Percentiles rank a stretch among this genome's conserved stretches.
These are phyloP conservation scores for Diaporthe sp. DNA, from an alignment of 2,329 filamentous ascomycete species.

Conservation along the genomic window DNA sequence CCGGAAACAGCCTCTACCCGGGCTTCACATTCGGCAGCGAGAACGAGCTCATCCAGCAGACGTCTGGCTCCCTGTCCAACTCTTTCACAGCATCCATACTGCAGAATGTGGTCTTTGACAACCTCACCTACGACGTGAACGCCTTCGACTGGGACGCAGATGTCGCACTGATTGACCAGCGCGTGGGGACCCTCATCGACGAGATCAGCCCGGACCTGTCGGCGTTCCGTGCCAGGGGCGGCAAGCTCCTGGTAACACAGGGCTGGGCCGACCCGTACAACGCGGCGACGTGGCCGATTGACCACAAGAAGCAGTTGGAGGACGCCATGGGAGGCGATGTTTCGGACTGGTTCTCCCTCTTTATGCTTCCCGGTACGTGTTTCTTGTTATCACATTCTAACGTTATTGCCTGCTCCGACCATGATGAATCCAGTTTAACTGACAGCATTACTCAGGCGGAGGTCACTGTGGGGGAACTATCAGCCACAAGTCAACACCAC, in stretches of 20 bases:
- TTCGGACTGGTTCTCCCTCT: constrained; percentile 1
- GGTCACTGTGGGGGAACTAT: background rate
- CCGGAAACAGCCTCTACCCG: background rate
- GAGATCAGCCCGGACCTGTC: constrained; percentile 24
- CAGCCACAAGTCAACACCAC: constrained; percentile 1
- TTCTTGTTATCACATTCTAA: background rate
- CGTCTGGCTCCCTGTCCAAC: background rate
- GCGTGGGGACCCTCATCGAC: constrained; percentile 18
- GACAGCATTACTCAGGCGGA: background rate
- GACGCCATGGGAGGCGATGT: constrained; percentile 4
- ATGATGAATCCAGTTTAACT: background rate
- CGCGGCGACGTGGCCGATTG: constrained; percentile 9
- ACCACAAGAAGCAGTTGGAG: constrained; percentile 13
- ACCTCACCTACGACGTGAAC: background rate
- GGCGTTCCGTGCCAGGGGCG: constrained; percentile 13
- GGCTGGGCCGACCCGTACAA: constrained; percentile 20
- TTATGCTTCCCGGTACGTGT: constrained; percentile 4
- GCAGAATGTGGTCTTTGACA: background rate
- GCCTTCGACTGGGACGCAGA: constrained; percentile 13
- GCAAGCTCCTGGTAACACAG: constrained; percentile 24
- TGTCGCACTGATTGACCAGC: background rate
- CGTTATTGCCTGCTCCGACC: too few species aligned
- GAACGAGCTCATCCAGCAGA: constrained; percentile 20
- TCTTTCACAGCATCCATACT: constrained; percentile 17
- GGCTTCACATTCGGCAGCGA: constrained; percentile 18